phyloP scores from a whole-genome alignment of 495 filamentous ascomycete species.

The Xylaria intraflava region DNA sequence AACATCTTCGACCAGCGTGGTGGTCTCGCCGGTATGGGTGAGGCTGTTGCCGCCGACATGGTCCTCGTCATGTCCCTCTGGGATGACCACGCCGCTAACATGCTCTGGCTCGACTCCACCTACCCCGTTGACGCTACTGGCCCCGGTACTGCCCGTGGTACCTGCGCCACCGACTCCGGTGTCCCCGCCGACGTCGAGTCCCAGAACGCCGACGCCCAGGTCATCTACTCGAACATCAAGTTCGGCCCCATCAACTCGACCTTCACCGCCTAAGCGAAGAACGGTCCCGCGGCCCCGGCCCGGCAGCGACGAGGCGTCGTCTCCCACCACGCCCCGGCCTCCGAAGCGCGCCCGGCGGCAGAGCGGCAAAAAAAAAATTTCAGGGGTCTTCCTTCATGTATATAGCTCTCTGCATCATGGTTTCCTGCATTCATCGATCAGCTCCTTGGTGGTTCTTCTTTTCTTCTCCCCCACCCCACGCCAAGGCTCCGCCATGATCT shows the following conservation, averaged over 20 bases:
- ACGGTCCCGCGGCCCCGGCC: too few species aligned
- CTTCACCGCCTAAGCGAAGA: constrained; percentile 1
- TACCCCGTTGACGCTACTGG: constrained; percentile 48
- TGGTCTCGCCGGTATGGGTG: constrained; percentile 54
- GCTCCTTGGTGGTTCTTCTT: too few species aligned
- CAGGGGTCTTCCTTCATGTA: too few species aligned
- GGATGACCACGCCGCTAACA: constrained; percentile 68
- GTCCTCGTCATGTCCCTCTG: constrained; percentile 69
- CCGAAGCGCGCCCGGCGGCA: too few species aligned
- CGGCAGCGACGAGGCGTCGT: too few species aligned
- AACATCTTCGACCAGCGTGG: constrained; percentile 53
- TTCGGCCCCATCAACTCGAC: constrained; percentile 57
- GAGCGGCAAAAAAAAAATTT: too few species aligned
- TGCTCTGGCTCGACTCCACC: constrained; percentile 75
- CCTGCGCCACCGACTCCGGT: constrained; percentile 55
- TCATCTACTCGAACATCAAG: constrained; percentile 57
- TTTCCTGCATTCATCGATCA: too few species aligned
- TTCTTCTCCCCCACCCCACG: too few species aligned
- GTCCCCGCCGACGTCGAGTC: constrained; percentile 51
- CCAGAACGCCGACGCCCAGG: constrained; percentile 35
- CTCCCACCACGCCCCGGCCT: too few species aligned
- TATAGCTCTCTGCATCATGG: too few species aligned
- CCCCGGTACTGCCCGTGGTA: constrained; percentile 62
- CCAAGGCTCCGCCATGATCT: too few species aligned
- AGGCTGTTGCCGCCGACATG: constrained; percentile 52